These are phyloP conservation scores for Aegilops umbellulata DNA, from an alignment of 176 grass and related monocot genomes.

Conservation along the genomic window DNA sequence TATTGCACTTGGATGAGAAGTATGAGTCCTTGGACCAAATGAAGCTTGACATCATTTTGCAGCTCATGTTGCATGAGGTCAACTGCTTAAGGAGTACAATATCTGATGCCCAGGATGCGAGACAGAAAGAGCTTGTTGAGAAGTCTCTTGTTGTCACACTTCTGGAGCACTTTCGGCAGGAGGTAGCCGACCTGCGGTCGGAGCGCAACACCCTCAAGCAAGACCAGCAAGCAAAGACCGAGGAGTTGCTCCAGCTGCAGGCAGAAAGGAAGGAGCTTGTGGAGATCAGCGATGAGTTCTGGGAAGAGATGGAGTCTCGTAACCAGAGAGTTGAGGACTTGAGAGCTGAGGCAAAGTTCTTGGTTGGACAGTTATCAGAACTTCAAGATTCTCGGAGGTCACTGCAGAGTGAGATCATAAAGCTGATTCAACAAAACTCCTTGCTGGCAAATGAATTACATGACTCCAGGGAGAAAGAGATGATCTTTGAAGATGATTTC, in stretches of 20 bases:
- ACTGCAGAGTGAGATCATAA: conserved; percentile 66
- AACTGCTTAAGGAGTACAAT: conserved; percentile 51
- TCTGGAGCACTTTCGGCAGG: conserved; percentile 80
- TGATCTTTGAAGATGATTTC: conserved; percentile 52
- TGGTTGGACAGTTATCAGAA: conserved; percentile 67
- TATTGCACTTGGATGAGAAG: conserved; percentile 71
- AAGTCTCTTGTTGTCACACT: conserved; percentile 84
- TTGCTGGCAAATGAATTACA: conserved; percentile 50
- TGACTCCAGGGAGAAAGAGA: conserved; percentile 48
- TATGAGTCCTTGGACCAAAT: conserved; percentile 65
- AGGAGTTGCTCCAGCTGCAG: conserved; percentile 48
- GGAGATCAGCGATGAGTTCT: conserved; percentile 54
- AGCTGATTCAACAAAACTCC: conserved; percentile 64
- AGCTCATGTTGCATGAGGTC: conserved; percentile 87
- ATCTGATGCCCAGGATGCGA: conserved; percentile 75
- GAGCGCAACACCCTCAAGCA: conserved; percentile 55
- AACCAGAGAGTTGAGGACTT: conserved; percentile 62
- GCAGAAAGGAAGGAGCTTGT: conserved; percentile 50
- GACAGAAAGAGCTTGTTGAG: conserved; percentile 75
- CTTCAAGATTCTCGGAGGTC: conserved; percentile 63
- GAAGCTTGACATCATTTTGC: conserved; percentile 77
- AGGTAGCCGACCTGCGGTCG: conserved; percentile 70
- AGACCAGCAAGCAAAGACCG: conserved; percentile 47
- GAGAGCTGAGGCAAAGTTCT: conserved; percentile 64
- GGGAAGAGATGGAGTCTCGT: conserved; percentile 51